Conservation (phyloP, 495 filamentous ascomycete species). For the Penicillium steckii region DNA sequence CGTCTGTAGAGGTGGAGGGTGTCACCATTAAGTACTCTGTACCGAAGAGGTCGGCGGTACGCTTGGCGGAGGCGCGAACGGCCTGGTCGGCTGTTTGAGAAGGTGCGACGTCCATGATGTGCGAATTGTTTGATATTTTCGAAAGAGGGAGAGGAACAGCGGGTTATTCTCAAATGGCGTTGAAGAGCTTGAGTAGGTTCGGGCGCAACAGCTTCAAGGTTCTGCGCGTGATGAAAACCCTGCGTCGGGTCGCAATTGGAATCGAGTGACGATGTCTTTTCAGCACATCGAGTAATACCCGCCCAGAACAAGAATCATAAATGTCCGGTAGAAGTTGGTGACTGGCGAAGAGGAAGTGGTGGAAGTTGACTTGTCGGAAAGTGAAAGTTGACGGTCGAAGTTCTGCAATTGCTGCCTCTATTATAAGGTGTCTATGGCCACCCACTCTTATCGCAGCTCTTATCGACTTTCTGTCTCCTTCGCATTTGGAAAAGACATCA, state of each 20-base stretch:
- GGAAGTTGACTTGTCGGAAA: slow-evolving; percentile 6
- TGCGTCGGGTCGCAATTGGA: slow-evolving; percentile 2
- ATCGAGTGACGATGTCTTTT: neutral
- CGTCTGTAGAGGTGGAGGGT: slow-evolving; percentile 38
- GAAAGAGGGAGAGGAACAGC: slow-evolving; percentile 8
- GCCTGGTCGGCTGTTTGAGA: slow-evolving; percentile 41
- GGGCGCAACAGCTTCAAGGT: slow-evolving; percentile 7
- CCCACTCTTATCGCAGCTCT: slow-evolving; percentile 32
- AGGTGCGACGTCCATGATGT: slow-evolving; percentile 34
- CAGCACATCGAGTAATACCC: neutral
- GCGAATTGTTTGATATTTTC: too few relatives aligned
- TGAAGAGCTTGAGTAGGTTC: slow-evolving; percentile 1
- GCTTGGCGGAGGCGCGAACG: slow-evolving; percentile 62
- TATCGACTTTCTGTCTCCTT: slow-evolving; percentile 14
- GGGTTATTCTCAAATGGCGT: neutral
- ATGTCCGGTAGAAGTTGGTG: neutral
- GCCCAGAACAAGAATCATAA: neutral
- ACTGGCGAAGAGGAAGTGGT: slow-evolving; percentile 3
- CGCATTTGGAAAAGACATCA: slow-evolving; percentile 15
- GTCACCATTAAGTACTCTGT: slow-evolving; percentile 55
- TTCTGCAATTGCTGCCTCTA: slow-evolving; percentile 10
- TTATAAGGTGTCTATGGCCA: slow-evolving; percentile 13
- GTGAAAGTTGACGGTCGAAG: neutral
- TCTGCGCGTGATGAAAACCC: slow-evolving; percentile 18
- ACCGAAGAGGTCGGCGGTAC: slow-evolving; percentile 65